Evolutionary conservation across 83 land plant species (phyloP).

Genomic region (Diphasiastrum complanatum): DNA sequence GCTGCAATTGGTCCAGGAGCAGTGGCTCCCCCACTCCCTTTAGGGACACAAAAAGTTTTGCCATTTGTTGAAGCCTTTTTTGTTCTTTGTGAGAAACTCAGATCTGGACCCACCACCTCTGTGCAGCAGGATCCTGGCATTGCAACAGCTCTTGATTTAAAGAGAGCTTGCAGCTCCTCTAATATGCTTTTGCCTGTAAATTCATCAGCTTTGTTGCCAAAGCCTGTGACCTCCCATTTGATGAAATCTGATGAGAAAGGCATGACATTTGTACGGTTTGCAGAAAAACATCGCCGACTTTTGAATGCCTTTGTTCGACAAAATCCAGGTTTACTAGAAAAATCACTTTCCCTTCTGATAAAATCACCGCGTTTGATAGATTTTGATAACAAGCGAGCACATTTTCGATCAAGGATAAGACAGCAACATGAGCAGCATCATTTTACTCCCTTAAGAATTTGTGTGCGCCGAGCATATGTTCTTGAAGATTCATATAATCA

Average conservation of each 20-base stretch:
- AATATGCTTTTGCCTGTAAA: conserved; percentile 35
- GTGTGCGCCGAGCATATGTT: conserved; percentile 91
- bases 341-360: conserved; percentile 85
- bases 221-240: conserved; percentile 13
- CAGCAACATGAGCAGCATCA: conserved; percentile 98
- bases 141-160: conserved; percentile 56
- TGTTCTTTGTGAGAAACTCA: conserved; percentile 92
- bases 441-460: conserved; percentile 80
- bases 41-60: conserved; percentile 81
- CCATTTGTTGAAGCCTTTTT: conserved; percentile 97
- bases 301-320: conserved; percentile 96
- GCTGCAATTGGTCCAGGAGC: conserved; percentile 31
- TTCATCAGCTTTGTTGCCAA: conserved; percentile 20
- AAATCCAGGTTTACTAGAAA: conserved; percentile 92
- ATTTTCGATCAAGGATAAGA: conserved; percentile 86
- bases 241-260: conserved; percentile 60
- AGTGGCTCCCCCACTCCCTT: conserved; percentile 72
- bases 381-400: conserved; percentile 93
- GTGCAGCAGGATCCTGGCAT: conserved; percentile 38
- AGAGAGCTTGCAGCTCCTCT: conserved; percentile 47
- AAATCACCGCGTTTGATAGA: conserved; percentile 92
- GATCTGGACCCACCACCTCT: conserved; percentile 54
- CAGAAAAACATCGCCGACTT: conserved; percentile 85
- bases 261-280: conserved; percentile 70
- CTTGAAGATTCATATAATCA: conserved; percentile 98